phyloP scores from a whole-genome alignment of 2,329 filamentous ascomycete species.

The Trichoderma sp. region DNA sequence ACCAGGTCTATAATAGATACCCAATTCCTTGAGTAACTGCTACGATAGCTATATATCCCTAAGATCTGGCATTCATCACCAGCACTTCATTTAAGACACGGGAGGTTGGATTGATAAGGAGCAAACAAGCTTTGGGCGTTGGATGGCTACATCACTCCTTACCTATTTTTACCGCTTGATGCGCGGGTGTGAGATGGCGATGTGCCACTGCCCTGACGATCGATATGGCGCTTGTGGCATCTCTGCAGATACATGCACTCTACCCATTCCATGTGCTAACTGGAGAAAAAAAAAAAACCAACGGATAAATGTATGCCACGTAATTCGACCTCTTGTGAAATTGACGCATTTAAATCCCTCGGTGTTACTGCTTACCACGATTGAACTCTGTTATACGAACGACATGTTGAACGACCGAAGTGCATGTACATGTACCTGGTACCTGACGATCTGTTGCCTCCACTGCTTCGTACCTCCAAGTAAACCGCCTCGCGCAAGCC shows the following conservation, averaged over 20 bases:
- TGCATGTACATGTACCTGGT: background rate
- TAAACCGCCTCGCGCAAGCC: background rate
- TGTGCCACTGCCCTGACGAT: background rate
- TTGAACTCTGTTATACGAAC: background rate
- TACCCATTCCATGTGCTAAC: background rate
- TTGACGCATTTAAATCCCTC: background rate
- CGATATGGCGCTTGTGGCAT: background rate
- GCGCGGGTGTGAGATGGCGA: constrained; percentile 2
- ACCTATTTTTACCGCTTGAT: background rate
- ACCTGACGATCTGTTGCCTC: background rate
- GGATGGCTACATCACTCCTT: background rate
- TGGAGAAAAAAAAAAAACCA: background rate
- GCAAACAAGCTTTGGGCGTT: background rate
- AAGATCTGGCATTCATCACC: background rate
- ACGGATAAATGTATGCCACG: background rate
- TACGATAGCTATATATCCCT: background rate
- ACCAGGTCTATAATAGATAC: background rate
- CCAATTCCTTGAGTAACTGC: background rate
- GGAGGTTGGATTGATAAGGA: background rate
- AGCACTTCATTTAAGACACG: background rate
- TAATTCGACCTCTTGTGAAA: background rate
- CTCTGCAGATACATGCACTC: background rate
- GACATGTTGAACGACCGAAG: background rate
- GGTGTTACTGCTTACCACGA: background rate
- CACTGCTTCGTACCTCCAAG: background rate